A percentile compares a stretch with the other conserved stretches of the same genome.
Evolutionary conservation across 1,284 basidiomycete genomes (phyloP).

Genomic region (Ustilago cynodontis): DNA sequence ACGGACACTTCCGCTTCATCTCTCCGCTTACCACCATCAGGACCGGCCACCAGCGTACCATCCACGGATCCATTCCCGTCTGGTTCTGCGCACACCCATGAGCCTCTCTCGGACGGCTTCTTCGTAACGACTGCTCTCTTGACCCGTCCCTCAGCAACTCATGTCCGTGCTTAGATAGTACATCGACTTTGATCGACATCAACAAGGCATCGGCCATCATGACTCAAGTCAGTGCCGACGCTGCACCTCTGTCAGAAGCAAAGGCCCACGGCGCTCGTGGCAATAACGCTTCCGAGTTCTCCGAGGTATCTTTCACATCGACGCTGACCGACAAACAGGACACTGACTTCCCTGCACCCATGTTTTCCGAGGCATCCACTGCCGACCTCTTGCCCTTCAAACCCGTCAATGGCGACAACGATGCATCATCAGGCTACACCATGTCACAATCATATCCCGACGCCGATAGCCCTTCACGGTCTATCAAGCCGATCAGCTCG

Average conservation of each 20-base stretch:
- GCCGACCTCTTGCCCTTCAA: not conserved
- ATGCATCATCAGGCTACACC: constrained; percentile 1
- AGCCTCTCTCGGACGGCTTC: not conserved
- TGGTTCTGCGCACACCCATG: not conserved
- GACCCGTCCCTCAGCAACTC: not conserved
- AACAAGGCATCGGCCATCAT: constrained; percentile 17
- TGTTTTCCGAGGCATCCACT: constrained; percentile 12
- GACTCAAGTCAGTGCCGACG: constrained; percentile 16
- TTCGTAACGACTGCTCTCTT: not conserved
- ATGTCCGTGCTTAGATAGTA: not conserved
- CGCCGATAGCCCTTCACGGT: constrained; percentile 4
- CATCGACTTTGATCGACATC: not conserved
- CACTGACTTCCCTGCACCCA: constrained; percentile 6
- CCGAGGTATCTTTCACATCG: constrained; percentile 28
- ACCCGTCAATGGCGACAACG: constrained; percentile 3
- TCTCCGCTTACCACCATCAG: not conserved
- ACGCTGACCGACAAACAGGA: constrained; percentile 15
- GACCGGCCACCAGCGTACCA: not conserved
- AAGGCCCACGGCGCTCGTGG: constrained; percentile 1
- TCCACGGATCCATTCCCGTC: not conserved
- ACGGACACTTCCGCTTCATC: not conserved
- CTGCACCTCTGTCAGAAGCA: constrained; percentile 5
- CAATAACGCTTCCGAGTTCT: constrained; percentile 18
- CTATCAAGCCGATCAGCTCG: constrained; percentile 9
- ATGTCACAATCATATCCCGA: not conserved